These are phyloP conservation scores for Entoloma clypeatum DNA, from an alignment of 1,284 basidiomycete genomes.

Conservation along the genomic window DNA sequence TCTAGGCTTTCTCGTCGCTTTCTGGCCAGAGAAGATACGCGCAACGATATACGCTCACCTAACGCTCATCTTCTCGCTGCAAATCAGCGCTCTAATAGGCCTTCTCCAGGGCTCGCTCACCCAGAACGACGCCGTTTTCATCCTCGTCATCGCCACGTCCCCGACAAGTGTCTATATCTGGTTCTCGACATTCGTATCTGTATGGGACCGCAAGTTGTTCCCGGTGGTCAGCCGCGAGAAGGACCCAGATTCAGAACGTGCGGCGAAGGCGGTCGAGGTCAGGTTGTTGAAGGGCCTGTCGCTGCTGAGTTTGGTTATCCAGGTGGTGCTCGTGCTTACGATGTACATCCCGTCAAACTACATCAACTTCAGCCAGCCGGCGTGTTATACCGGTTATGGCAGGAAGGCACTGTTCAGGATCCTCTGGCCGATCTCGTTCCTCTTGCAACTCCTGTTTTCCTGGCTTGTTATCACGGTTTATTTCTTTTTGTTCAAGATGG, in stretches of 20 bases:
- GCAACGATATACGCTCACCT: conserved; percentile 12
- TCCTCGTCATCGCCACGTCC: conserved; percentile 14
- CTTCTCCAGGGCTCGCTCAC: conserved; percentile 11
- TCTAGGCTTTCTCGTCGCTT: conserved; percentile 8
- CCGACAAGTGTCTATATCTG: conserved; percentile 15
- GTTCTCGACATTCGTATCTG: background rate
- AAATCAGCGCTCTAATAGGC: conserved; percentile 9
- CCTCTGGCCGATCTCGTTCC: conserved; percentile 7
- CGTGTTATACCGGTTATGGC: conserved; percentile 6
- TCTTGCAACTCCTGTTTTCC: conserved; percentile 1
- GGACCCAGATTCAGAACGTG: too few species aligned
- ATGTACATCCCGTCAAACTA: conserved; percentile 3
- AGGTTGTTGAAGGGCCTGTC: too few species aligned
- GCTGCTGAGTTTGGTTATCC: background rate
- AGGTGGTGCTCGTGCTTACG: conserved; percentile 3
- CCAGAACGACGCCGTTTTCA: conserved; percentile 15
- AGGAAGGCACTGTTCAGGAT: conserved; percentile 5
- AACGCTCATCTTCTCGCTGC: conserved; percentile 12
- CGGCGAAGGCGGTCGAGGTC: too few species aligned
- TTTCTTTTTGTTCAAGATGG: background rate
- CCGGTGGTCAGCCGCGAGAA: too few species aligned
- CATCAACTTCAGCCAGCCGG: conserved; percentile 6
- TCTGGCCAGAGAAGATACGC: conserved; percentile 4
- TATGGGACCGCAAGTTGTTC: background rate
- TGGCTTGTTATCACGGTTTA: background rate